phyloP scores from a whole-genome alignment of 2,329 filamentous ascomycete genomes.

The Tolypocladium endophyticum region DNA sequence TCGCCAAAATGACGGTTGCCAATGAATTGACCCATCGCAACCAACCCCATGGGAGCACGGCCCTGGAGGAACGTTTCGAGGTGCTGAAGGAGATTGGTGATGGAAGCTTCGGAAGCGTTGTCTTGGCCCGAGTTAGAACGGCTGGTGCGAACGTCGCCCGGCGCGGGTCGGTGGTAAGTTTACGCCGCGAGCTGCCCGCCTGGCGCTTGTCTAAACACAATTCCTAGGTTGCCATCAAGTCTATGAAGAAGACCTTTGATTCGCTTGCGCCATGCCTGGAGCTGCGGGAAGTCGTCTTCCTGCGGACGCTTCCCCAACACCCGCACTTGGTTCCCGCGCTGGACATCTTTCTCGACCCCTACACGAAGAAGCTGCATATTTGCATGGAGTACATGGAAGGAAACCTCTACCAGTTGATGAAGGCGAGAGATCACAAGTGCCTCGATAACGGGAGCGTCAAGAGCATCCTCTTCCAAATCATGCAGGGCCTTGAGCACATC shows the following conservation, averaged over 20 bases:
- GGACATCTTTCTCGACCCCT: constrained; percentile 95
- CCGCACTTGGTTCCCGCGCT: constrained; percentile 91
- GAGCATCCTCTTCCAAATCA: constrained; percentile 95
- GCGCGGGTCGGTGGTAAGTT: constrained; percentile 80
- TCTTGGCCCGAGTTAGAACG: constrained; percentile 80
- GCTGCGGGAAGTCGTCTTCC: constrained; percentile 91
- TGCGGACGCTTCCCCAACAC: constrained; percentile 79
- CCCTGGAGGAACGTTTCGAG: constrained; percentile 90
- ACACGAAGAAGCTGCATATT: constrained; percentile 93
- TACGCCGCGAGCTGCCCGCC: constrained; percentile 1
- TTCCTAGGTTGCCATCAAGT: constrained; percentile 88
- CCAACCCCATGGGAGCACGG: constrained; percentile 47
- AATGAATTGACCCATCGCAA: constrained; percentile 63
- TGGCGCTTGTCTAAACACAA: constrained; percentile 1
- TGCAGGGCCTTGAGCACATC: constrained; percentile 92
- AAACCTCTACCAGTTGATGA: constrained; percentile 98
- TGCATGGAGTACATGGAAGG: constrained; percentile 99
- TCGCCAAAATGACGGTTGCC: constrained; percentile 20
- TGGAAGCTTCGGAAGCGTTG: constrained; percentile 95
- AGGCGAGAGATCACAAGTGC: constrained; percentile 89
- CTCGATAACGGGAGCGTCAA: constrained; percentile 88
- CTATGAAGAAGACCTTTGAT: constrained; percentile 99
- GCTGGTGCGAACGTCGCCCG: constrained; percentile 83
- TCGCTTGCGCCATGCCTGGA: constrained; percentile 85
- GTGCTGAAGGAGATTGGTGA: constrained; percentile 97